These are phyloP conservation scores for Tricholoma hemisulphureum DNA, from an alignment of 768 basidiomycete species.

Conservation along the genomic window DNA sequence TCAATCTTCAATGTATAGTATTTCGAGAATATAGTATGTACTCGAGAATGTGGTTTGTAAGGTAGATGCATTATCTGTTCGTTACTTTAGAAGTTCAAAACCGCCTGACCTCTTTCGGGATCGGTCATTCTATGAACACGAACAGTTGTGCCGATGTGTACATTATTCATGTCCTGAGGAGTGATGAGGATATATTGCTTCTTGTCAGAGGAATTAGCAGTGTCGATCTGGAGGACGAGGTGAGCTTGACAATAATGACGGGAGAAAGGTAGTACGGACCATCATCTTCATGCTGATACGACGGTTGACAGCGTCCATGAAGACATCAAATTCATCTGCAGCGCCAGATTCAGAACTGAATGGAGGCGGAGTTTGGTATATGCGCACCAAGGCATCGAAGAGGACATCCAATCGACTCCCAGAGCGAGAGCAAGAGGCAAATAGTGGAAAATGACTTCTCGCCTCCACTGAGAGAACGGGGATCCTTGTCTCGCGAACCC, in stretches of 20 bases:
- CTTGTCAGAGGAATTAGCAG: slow-evolving; percentile 80
- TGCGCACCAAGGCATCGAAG: slow-evolving; percentile 81
- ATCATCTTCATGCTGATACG: slow-evolving; percentile 95
- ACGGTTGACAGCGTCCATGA: slow-evolving; percentile 93
- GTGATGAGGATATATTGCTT: slow-evolving; percentile 96
- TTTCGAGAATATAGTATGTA: background rate
- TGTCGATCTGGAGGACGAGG: slow-evolving; percentile 65
- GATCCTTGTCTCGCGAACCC: slow-evolving; percentile 71
- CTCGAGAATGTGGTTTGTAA: background rate
- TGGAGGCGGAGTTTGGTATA: background rate
- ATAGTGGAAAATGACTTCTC: slow-evolving; percentile 98
- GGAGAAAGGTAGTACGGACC: slow-evolving; percentile 42
- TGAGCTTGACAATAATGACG: background rate
- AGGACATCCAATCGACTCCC: slow-evolving; percentile 95
- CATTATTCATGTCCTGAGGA: slow-evolving; percentile 86
- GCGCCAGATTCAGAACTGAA: slow-evolving; percentile 1
- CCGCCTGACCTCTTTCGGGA: slow-evolving; percentile 64
- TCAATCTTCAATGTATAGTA: background rate
- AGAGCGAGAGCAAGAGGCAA: slow-evolving; percentile 88
- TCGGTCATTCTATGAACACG: slow-evolving; percentile 77
- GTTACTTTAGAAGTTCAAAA: background rate
- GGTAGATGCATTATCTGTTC: background rate
- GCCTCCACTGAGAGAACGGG: slow-evolving; percentile 84
- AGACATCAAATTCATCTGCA: slow-evolving; percentile 95
- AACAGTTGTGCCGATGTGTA: slow-evolving; percentile 65